Conservation (phyloP, 257 asterid species). For the Echites panduratus region DNA sequence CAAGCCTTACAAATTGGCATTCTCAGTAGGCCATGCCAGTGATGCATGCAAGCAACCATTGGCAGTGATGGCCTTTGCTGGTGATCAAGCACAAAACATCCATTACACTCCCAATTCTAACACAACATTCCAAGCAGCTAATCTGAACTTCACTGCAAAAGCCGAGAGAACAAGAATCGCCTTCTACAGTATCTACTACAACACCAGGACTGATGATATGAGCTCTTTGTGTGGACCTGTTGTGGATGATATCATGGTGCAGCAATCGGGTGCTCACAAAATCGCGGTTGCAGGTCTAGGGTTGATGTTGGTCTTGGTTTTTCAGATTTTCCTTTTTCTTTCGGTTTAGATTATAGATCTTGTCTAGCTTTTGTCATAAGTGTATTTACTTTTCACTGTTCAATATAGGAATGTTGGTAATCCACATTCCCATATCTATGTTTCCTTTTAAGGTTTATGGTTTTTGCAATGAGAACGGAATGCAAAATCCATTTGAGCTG, state of each 20-base stretch:
- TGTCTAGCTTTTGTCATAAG: slow-evolving; percentile 4
- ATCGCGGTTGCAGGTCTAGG: slow-evolving; percentile 23
- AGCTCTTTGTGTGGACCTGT: slow-evolving; percentile 96
- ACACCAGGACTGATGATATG: slow-evolving; percentile 84
- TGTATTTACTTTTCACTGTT: slow-evolving; percentile 3
- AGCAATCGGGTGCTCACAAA: slow-evolving; percentile 33
- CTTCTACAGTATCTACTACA: slow-evolving; percentile 84
- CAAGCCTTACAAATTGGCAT: slow-evolving; percentile 50
- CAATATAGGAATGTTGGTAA: slow-evolving; percentile 1
- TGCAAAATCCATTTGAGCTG: background rate
- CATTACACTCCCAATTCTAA: slow-evolving; percentile 52
- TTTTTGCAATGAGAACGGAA: slow-evolving; percentile 6
- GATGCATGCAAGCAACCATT: slow-evolving; percentile 78
- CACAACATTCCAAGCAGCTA: slow-evolving; percentile 46
- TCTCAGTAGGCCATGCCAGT: slow-evolving; percentile 74
- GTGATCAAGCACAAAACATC: slow-evolving; percentile 55
- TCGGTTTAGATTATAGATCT: slow-evolving; percentile 6
- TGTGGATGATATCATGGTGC: slow-evolving; percentile 80
- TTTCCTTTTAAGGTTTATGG: background rate
- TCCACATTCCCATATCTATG: slow-evolving; percentile 6
- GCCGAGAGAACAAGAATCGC: slow-evolving; percentile 82
- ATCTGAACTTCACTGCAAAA: slow-evolving; percentile 70
- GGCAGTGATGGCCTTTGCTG: slow-evolving; percentile 86
- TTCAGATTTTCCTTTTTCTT: slow-evolving; percentile 17
- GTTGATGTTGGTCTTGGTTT: slow-evolving; percentile 20